phyloP scores from a whole-genome alignment of 2,329 filamentous ascomycete genomes.

The Thielaviopsis euricoi region DNA sequence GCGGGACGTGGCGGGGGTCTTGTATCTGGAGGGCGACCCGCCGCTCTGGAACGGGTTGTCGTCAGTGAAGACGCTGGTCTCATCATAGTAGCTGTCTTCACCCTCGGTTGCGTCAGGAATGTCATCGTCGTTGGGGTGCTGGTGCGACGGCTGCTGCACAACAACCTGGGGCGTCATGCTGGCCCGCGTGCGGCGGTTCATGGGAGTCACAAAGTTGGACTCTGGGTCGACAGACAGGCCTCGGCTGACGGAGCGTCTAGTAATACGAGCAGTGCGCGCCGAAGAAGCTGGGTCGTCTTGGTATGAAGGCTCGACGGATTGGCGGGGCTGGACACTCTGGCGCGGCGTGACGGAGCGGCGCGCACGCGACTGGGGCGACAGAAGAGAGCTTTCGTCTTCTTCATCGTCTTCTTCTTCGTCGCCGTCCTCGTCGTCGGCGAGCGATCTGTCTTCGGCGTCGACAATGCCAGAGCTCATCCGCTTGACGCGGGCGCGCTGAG shows the following conservation, averaged over 20 bases:
- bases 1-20: conserved; percentile 32
- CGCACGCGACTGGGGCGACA: conserved; percentile 22
- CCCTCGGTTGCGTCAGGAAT: conserved; percentile 20
- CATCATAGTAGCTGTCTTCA: conserved; percentile 24
- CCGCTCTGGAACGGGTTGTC: conserved; percentile 92
- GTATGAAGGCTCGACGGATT: conserved; percentile 16
- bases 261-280: conserved; percentile 2
- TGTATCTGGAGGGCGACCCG: conserved; percentile 44
- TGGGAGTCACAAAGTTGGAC: conserved; percentile 16
- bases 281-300: conserved; percentile 1
- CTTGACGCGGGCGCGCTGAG: conserved; percentile 60
- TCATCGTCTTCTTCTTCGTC: conserved; percentile 40
- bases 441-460: conserved; percentile 28
- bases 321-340: conserved; percentile 23
- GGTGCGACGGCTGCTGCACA: conserved; percentile 7
- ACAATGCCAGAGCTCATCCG: conserved; percentile 76
- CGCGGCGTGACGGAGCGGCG: conserved; percentile 25
- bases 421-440: neutral
- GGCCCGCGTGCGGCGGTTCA: conserved; percentile 5
- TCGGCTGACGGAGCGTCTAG: conserved; percentile 7
- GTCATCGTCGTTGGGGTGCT: conserved; percentile 7
- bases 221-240: conserved; percentile 30
- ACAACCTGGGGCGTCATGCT: conserved; percentile 9
- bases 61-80: conserved; percentile 55
- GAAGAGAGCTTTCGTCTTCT: conserved; percentile 38